Percentiles rank a stretch among this genome's conserved stretches.
Evolutionary conservation across 805 yeast genomes (phyloP).

Genomic region (Debaryomyces maramus): DNA sequence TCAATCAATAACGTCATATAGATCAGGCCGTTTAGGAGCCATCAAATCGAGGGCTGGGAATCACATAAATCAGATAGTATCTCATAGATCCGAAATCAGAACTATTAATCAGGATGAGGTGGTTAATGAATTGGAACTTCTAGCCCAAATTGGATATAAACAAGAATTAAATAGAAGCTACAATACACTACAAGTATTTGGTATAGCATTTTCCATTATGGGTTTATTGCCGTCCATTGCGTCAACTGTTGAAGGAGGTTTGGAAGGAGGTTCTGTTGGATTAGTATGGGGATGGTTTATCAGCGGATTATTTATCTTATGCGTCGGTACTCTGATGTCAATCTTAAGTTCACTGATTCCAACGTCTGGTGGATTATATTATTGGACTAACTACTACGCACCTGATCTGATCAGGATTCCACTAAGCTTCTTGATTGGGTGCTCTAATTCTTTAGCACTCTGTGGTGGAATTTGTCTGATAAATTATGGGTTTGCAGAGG

Average conservation of each 20-base stretch:
- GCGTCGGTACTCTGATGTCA: slow-evolving; percentile 29
- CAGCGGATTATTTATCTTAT: slow-evolving; percentile 24
- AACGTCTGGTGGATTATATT: slow-evolving; percentile 34
- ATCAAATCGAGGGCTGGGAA: slow-evolving; percentile 11
- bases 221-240: slow-evolving; percentile 33
- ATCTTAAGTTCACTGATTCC: slow-evolving; percentile 27
- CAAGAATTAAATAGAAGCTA: slow-evolving; percentile 30
- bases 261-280: slow-evolving; percentile 32
- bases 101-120: slow-evolving; percentile 18
- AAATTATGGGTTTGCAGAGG: slow-evolving; percentile 32
- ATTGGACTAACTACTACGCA: slow-evolving; percentile 37
- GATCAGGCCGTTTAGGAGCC: background rate
- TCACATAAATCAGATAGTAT: slow-evolving; percentile 12
- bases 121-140: slow-evolving; percentile 19
- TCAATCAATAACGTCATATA: background rate
- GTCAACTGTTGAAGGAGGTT: slow-evolving; percentile 22
- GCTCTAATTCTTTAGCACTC: slow-evolving; percentile 30
- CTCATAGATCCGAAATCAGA: slow-evolving; percentile 22
- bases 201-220: slow-evolving; percentile 36
- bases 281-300: slow-evolving; percentile 33
- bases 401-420: slow-evolving; percentile 24
- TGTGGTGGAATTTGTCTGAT: slow-evolving; percentile 31
- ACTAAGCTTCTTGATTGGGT: slow-evolving; percentile 26
- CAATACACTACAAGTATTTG: slow-evolving; percentile 32
- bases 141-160: slow-evolving; percentile 37